Evolutionary conservation across 192 early-diverging fungal species (phyloP).

Genomic region (Lobosporangium transversale): DNA sequence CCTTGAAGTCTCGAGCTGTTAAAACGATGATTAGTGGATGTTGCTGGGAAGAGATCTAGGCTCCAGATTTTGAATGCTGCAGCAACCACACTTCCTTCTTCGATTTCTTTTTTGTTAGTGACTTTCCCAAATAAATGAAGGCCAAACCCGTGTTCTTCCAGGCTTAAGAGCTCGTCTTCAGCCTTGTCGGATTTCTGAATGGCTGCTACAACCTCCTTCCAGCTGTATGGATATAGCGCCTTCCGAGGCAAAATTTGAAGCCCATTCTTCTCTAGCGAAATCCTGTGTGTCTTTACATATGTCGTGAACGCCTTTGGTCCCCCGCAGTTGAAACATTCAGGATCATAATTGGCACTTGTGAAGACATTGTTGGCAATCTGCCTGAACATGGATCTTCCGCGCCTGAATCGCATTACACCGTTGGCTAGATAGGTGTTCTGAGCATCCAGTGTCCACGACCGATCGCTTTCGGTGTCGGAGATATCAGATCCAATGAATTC

Average conservation of each 20-base stretch:
- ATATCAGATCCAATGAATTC: constrained; percentile 69
- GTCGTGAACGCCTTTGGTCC: constrained; percentile 64
- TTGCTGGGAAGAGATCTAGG: constrained; percentile 52
- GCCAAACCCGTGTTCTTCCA: constrained; percentile 53
- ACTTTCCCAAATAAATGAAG: constrained; percentile 67
- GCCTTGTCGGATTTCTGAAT: constrained; percentile 50
- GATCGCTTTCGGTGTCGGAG: constrained; percentile 55
- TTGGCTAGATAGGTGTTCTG: constrained; percentile 61
- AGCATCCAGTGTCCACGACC: constrained; percentile 63
- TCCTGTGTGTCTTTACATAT: constrained; percentile 58
- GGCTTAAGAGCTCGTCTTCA: constrained; percentile 48
- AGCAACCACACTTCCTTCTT: constrained; percentile 59
- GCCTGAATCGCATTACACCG: constrained; percentile 67
- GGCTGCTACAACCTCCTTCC: constrained; percentile 54
- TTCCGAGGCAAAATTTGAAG: constrained; percentile 57
- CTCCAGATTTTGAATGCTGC: constrained; percentile 58
- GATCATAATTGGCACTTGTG: constrained; percentile 56
- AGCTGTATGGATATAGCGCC: constrained; percentile 62
- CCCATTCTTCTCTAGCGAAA: constrained; percentile 53
- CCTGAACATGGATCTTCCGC: constrained; percentile 62
- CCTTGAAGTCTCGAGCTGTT: constrained; percentile 18
- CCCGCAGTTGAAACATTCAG: constrained; percentile 65
- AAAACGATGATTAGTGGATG: constrained; percentile 7
- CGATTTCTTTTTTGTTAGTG: constrained; percentile 58
- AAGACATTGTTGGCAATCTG: constrained; percentile 63